Conservation (phyloP, 768 basidiomycete genomes). For the Podaxis pistillaris region DNA sequence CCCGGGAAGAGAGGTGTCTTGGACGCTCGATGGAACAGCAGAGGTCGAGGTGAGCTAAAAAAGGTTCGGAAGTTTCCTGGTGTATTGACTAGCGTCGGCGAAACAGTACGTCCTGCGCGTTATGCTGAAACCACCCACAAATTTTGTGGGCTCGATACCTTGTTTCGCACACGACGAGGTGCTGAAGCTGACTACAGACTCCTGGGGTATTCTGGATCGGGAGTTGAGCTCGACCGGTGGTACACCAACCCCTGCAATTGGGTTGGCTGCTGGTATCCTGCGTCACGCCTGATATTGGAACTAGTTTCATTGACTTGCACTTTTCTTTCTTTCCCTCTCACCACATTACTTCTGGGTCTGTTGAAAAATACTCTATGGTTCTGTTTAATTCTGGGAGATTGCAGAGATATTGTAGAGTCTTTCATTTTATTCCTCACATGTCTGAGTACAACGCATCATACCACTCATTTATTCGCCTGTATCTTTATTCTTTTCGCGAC, state of each 20-base stretch:
- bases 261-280: slow-evolving; percentile 24
- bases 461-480: slow-evolving; percentile 4
- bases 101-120: slow-evolving; percentile 39
- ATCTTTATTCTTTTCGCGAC: slow-evolving; percentile 3
- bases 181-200: slow-evolving; percentile 37
- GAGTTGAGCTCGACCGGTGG: slow-evolving; percentile 37
- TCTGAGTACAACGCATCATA: background rate
- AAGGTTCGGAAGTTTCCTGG: background rate
- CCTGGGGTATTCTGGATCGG: slow-evolving; percentile 35
- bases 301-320: background rate
- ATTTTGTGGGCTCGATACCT: slow-evolving; percentile 30
- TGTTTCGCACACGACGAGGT: slow-evolving; percentile 34
- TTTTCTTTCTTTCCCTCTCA: background rate
- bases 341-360: background rate
- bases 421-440: background rate
- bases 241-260: slow-evolving; percentile 38
- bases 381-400: background rate
- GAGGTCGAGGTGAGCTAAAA: slow-evolving; percentile 25
- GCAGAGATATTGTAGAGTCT: background rate
- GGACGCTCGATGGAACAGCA: slow-evolving; percentile 30
- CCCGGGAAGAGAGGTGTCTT: slow-evolving; percentile 35
- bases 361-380: background rate
- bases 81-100: background rate
- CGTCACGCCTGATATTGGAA: slow-evolving; percentile 3
- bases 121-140: slow-evolving; percentile 28